Evolutionary conservation across 1,284 basidiomycete genomes (phyloP).

Genomic region (Fomes fomentarius): DNA sequence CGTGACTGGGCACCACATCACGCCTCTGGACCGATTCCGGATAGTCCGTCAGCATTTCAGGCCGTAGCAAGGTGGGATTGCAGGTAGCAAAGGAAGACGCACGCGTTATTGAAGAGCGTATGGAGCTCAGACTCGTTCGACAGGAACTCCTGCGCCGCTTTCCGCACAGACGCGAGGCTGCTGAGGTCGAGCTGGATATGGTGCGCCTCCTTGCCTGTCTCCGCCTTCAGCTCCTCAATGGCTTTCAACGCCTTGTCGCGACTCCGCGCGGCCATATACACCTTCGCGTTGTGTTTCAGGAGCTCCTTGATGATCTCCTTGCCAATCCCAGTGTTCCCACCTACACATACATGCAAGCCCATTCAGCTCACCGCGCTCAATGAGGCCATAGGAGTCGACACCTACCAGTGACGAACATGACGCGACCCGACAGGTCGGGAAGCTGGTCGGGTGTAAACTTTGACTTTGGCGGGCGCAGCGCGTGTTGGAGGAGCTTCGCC

Average conservation of each 20-base stretch:
- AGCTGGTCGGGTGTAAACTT: conserved; percentile 10
- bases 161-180: conserved; percentile 44
- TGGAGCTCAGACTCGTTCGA: conserved; percentile 49
- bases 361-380: neutral
- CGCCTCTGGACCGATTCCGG: conserved; percentile 37
- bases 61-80: conserved; percentile 24
- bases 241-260: conserved; percentile 41
- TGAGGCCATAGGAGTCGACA: neutral
- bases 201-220: conserved; percentile 35
- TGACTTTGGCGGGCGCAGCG: conserved; percentile 4
- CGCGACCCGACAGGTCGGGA: conserved; percentile 24
- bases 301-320: conserved; percentile 30
- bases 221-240: conserved; percentile 43
- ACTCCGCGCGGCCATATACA: conserved; percentile 52
- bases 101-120: conserved; percentile 57
- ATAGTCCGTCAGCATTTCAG: conserved; percentile 43
- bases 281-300: conserved; percentile 45
- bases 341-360: neutral
- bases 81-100: conserved; percentile 20
- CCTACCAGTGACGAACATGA: conserved; percentile 27
- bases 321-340: conserved; percentile 30
- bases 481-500: conserved; percentile 5
- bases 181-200: conserved; percentile 52
- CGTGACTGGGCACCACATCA: conserved; percentile 44
- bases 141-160: conserved; percentile 43